These are phyloP conservation scores for Melanomma pulvis-pyrius DNA, from an alignment of 495 filamentous ascomycete species.

Conservation along the genomic window DNA sequence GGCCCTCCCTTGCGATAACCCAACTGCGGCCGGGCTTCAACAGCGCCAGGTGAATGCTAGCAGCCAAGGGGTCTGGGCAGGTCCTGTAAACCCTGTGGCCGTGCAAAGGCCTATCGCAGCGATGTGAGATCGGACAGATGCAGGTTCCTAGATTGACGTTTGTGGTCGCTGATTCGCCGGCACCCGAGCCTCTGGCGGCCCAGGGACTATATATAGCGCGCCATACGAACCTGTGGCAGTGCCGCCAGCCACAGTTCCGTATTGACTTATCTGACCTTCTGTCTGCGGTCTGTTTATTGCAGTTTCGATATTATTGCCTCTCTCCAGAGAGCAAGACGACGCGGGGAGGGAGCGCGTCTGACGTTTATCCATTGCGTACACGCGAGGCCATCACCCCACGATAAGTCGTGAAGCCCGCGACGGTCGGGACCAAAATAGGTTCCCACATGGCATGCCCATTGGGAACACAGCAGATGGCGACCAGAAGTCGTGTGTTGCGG, in stretches of 20 bases:
- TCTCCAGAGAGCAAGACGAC: slow-evolving; percentile 8
- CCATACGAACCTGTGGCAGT: slow-evolving; percentile 33
- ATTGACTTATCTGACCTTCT: slow-evolving; percentile 20
- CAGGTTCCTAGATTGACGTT: slow-evolving; percentile 14
- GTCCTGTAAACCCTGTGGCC: slow-evolving; percentile 25
- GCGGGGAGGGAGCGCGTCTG: slow-evolving; percentile 10
- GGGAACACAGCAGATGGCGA: neutral
- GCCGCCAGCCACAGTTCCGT: slow-evolving; percentile 20
- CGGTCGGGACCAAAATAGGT: slow-evolving; percentile 30
- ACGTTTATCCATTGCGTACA: slow-evolving; percentile 25
- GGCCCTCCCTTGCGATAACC: neutral
- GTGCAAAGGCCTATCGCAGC: slow-evolving; percentile 33
- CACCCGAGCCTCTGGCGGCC: slow-evolving; percentile 5
- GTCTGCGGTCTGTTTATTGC: slow-evolving; percentile 5
- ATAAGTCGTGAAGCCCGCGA: neutral
- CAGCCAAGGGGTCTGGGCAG: slow-evolving; percentile 16
- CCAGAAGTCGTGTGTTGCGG: neutral
- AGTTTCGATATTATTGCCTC: slow-evolving; percentile 27
- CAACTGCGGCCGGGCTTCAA: neutral
- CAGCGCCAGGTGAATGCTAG: slow-evolving; percentile 17
- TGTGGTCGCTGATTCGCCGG: slow-evolving; percentile 13
- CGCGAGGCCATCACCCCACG: slow-evolving; percentile 12
- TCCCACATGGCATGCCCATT: slow-evolving; percentile 8
- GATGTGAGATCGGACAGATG: slow-evolving; percentile 26
- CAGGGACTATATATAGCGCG: slow-evolving; percentile 27